Evolutionary conservation across 176 grass and related monocot genomes (phyloP).

Genomic region (Lolium multiflorum): DNA sequence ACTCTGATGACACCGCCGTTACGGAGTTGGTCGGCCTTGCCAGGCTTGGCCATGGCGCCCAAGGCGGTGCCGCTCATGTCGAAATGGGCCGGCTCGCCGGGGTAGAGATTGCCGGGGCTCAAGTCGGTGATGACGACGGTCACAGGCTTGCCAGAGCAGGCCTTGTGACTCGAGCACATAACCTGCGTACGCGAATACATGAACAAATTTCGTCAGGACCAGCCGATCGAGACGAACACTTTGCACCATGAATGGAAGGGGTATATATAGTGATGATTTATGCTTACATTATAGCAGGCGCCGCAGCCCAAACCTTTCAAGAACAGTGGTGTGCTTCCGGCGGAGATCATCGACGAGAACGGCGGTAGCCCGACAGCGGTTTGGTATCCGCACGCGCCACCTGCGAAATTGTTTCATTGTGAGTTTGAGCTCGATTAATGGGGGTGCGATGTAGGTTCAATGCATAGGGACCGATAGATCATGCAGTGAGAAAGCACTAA

Average conservation of each 20-base stretch:
- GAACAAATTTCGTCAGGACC: constrained; percentile 36
- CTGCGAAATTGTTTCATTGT: background rate
- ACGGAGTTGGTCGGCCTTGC: too few species aligned
- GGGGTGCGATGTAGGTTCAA: background rate
- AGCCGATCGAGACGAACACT: constrained; percentile 19
- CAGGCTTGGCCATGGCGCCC: too few species aligned
- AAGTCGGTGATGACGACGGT: constrained; percentile 46
- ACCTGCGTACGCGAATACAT: constrained; percentile 49
- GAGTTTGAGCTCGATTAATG: background rate
- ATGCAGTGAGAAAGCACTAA: constrained; percentile 14
- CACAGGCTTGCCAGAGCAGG: constrained; percentile 70
- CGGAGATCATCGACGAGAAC: constrained; percentile 72
- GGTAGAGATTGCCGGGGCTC: too few species aligned
- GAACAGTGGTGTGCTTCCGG: constrained; percentile 74
- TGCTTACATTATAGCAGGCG: constrained; percentile 80
- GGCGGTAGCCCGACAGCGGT: constrained; percentile 55
- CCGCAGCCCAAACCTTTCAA: constrained; percentile 76
- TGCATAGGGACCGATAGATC: background rate
- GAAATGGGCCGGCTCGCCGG: too few species aligned
- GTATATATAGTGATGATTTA: too few species aligned
- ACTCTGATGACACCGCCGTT: too few species aligned
- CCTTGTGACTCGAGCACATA: constrained; percentile 49
- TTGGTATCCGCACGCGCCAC: constrained; percentile 20
- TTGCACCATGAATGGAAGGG: constrained; percentile 46
- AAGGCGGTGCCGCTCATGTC: too few species aligned